Percentiles rank a stretch among this genome's conserved stretches.
Conservation (phyloP, 2,329 filamentous ascomycete species). For the Monosporascus sp. region DNA sequence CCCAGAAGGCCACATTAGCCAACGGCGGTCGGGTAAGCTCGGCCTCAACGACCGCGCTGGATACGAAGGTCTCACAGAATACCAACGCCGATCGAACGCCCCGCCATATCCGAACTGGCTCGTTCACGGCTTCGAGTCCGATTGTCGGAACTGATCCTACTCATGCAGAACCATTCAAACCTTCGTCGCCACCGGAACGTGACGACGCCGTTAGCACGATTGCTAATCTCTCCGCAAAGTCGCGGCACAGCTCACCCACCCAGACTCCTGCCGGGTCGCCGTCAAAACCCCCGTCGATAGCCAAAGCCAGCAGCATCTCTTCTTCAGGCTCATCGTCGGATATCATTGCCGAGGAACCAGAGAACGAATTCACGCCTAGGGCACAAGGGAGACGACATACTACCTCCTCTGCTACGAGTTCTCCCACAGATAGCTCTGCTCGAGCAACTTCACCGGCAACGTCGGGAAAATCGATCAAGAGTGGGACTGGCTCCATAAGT, state of each 20-base stretch:
- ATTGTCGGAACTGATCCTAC: slow-evolving; percentile 61
- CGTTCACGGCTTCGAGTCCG: slow-evolving; percentile 60
- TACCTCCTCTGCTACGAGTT: slow-evolving; percentile 23
- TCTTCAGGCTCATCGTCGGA: slow-evolving; percentile 20
- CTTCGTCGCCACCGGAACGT: slow-evolving; percentile 50
- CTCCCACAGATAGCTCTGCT: slow-evolving; percentile 9
- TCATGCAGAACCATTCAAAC: slow-evolving; percentile 59
- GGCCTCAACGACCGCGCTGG: slow-evolving; percentile 43
- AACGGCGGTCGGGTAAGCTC: slow-evolving; percentile 24
- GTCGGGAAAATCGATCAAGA: slow-evolving; percentile 23
- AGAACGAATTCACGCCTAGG: slow-evolving; percentile 16
- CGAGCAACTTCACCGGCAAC: slow-evolving; percentile 14
- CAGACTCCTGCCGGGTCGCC: slow-evolving; percentile 21
- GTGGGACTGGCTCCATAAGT: slow-evolving; percentile 20
- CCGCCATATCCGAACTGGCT: slow-evolving; percentile 53
- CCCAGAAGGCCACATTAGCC: slow-evolving; percentile 28
- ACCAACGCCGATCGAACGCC: slow-evolving; percentile 38
- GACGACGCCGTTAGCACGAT: slow-evolving; percentile 58
- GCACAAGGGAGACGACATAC: slow-evolving; percentile 21
- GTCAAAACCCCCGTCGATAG: slow-evolving; percentile 14
- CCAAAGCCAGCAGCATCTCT: slow-evolving; percentile 8
- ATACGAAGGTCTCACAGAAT: slow-evolving; percentile 36
- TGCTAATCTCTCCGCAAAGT: slow-evolving; percentile 39
- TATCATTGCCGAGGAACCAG: slow-evolving; percentile 9
- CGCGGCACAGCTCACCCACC: slow-evolving; percentile 34